Conservation (phyloP, 306 rosid genomes). For the apple (Malus domestica) region ASM211411v1 NC_041791.1:12567001-12567500, state of each 20-base stretch:
- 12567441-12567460: background rate
- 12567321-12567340: background rate
- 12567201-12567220: slow-evolving; percentile 58
- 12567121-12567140: slow-evolving; percentile 64
- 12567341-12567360: background rate
- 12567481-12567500: slow-evolving; percentile 29
- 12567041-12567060: slow-evolving; percentile 26
- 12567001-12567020: slow-evolving; percentile 22
- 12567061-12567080: slow-evolving; percentile 31
- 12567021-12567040: slow-evolving; percentile 39
- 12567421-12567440: background rate
- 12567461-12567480: background rate
- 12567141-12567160: slow-evolving; percentile 74
- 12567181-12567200: slow-evolving; percentile 52
- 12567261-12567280: slow-evolving; percentile 23
- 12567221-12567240: slow-evolving; percentile 80
- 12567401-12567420: background rate
- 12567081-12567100: slow-evolving; percentile 49
- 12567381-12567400: background rate
- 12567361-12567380: background rate
- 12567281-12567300: background rate
- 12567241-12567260: slow-evolving; percentile 77
- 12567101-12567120: slow-evolving; percentile 45
- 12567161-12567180: slow-evolving; percentile 81
- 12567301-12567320: background rate